phyloP scores from a whole-genome alignment of 2,329 filamentous ascomycete genomes.

The Exophiala calicioides region DNA sequence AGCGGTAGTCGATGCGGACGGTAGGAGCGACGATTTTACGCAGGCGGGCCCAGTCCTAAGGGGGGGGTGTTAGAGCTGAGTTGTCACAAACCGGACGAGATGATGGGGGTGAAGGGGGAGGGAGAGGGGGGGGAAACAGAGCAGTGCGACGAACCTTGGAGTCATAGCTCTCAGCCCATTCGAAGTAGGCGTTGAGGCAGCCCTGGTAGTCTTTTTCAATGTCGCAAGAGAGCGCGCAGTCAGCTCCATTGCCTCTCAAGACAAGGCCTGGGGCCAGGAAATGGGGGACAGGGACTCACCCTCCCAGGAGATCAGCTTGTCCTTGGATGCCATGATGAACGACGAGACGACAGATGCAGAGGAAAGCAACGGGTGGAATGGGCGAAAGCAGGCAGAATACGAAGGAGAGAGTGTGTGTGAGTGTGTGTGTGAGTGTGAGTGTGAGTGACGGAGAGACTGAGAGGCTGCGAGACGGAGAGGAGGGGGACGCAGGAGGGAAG shows the following conservation, averaged over 20 bases:
- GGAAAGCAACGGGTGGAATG: not conserved
- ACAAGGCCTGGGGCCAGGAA: not conserved
- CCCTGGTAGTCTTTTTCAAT: slow-evolving; percentile 29
- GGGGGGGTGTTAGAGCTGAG: no score
- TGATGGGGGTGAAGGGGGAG: not conserved
- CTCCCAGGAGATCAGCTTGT: slow-evolving; percentile 28
- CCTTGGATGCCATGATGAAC: slow-evolving; percentile 24
- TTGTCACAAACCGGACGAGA: no score
- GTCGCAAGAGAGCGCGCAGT: slow-evolving; percentile 1
- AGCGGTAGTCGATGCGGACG: slow-evolving; percentile 70
- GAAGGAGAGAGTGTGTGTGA: slow-evolving; percentile 3
- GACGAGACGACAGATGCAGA: not conserved
- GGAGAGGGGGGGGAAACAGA: not conserved
- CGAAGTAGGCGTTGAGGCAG: slow-evolving; percentile 36
- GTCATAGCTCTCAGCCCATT: slow-evolving; percentile 50
- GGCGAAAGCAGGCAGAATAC: slow-evolving; percentile 1
- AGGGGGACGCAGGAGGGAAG: not conserved
- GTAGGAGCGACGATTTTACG: slow-evolving; percentile 48
- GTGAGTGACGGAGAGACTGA: no score
- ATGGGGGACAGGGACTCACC: slow-evolving; percentile 12
- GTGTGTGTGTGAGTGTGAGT: no score
- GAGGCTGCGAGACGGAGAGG: no score
- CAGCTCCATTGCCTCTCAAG: not conserved
- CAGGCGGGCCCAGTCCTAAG: slow-evolving; percentile 46
- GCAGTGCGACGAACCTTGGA: slow-evolving; percentile 40